Base-by-base conservation (phyloP, 2,329 filamentous ascomycete genomes). In the Sarocladium oryzae region DNA sequence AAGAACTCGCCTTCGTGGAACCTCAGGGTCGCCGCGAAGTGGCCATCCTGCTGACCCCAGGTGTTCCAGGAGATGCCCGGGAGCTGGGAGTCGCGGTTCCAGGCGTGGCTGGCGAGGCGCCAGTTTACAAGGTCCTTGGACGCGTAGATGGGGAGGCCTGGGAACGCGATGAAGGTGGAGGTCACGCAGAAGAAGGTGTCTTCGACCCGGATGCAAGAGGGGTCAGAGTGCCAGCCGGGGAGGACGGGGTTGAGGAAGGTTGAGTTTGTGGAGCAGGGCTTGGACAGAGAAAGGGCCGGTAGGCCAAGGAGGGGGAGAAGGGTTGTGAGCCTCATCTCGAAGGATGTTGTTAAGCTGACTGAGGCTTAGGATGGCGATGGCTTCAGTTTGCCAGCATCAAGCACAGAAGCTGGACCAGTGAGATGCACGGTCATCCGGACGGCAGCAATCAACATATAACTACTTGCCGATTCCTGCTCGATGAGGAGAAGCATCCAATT, bases 151-250 rank as follows among this genome's bases (percentile, higher is more conserved):
- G 76, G 75, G 4, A 74, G 62, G 0, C 76, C 76, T 0, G 77
- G 76, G 55, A 78, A 79, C 1, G 69, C 65, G 50, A 74, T 71
- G 56, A 79, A 81, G 1, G 72, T 77, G 0, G 76, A 78, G 0
- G 73, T 74, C 2, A 69, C 72, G 55, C 74, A 77, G 60, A 75
- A 77, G 57, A 76, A 78, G 4, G 69, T 74, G n/a, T 69, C 66
- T 30, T 72, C 59, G 18, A 74, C 60, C 46, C 68, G 66, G n/a
- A 69, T 64, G 43, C 72, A 74, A 4, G 66, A 71, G 0, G 75
- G 75, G 56, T 78, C 74, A 0, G 74, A 70, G 55, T 76, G 69
- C 62, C 70, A 77, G 4, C 75, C 75, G 3, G 75, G 71, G 3
- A 78, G 62, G 4, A 77, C 66, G 0, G 75, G 75, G 57, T 77